Evolutionary conservation across 2,329 filamentous ascomycete species (phyloP), one percentile per base, ranked within the genome.

Genomic region (Sarocladium kiliense): DNA sequence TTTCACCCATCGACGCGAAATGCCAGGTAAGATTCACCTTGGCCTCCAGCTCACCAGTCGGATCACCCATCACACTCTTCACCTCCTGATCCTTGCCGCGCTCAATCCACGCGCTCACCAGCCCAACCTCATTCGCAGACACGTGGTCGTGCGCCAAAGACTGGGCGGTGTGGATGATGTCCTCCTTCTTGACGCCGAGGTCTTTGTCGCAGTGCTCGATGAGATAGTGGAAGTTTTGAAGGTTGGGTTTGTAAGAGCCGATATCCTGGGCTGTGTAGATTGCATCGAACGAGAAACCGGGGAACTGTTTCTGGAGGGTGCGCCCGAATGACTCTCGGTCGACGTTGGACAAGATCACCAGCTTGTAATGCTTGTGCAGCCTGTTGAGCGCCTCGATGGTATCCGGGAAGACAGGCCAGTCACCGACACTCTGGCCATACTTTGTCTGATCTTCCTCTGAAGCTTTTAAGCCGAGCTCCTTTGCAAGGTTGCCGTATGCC

Each of bases 201-300:
- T 82, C 77, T 2, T 67, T 61, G 62, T 78, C 58, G 18, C 81
- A 77, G 32, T 77, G 73, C 14, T 68, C 65, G 14, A 89, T 71
- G 68, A 91, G 71, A 63, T 87, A 86, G 55, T 80, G 74, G 60
- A 91, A 91, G 62, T 89, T 90, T 26, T 66, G 66, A 36, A 70
- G 65, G 58, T 80, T 71, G 0, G 88, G 88, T 72, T 91, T 91
- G 67, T 91, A 91, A 6, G 74, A 77, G 1, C 88, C 86, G 54
- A 91, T 82, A 44, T 87, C 80, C 68, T 91, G 75, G 1, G 88
- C 88, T 2, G 86, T 89, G 67, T 87, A 82, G 23, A 88, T 73
- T 12, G 78, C 77, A 61, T 88, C 85, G 62, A 90, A 77, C 9
- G 47, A 50, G 2, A 80, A 74, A 0, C 76, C 78, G 18, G 71